phyloP scores from a whole-genome alignment of 2,329 filamentous ascomycete species.

The Didymella arachidicola region DNA sequence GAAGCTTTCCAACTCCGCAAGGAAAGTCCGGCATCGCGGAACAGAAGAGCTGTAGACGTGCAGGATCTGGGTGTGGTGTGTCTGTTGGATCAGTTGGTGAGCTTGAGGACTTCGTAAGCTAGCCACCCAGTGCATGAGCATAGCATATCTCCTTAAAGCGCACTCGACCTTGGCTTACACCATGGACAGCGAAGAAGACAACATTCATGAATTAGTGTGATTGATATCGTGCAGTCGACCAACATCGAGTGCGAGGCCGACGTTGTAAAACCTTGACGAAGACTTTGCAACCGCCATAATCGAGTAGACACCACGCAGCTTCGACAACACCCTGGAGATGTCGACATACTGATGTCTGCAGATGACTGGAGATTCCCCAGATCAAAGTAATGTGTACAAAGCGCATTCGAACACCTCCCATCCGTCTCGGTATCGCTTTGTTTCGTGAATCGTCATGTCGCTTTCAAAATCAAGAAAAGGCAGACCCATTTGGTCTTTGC shows the following conservation, averaged over 20 bases:
- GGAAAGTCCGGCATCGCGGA: neutral
- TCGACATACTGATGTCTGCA: neutral
- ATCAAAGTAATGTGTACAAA: conserved; percentile 1
- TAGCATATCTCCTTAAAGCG: neutral
- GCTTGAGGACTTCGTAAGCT: neutral
- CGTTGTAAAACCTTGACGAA: conserved; percentile 3
- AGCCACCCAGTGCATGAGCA: neutral
- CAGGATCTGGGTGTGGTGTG: neutral
- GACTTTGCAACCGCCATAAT: conserved; percentile 10
- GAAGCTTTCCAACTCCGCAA: neutral
- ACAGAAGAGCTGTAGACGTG: conserved; percentile 3
- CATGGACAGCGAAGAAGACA: too few relatives aligned
- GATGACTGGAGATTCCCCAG: neutral
- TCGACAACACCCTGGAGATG: neutral
- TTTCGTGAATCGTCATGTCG: conserved; percentile 17
- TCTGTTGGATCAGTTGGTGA: neutral
- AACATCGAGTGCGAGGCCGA: conserved; percentile 8
- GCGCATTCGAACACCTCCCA: neutral
- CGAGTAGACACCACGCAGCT: neutral
- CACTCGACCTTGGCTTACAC: neutral
- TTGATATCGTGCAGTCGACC: conserved; percentile 3
- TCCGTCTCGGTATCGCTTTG: conserved; percentile 16
- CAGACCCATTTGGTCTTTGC: conserved; percentile 7
- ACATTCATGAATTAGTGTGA: neutral
- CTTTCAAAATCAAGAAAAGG: conserved; percentile 5